These are phyloP conservation scores for Phlyctochytrium planicorne DNA, from an alignment of 192 early-diverging fungal genomes.

Conservation along the genomic window DNA sequence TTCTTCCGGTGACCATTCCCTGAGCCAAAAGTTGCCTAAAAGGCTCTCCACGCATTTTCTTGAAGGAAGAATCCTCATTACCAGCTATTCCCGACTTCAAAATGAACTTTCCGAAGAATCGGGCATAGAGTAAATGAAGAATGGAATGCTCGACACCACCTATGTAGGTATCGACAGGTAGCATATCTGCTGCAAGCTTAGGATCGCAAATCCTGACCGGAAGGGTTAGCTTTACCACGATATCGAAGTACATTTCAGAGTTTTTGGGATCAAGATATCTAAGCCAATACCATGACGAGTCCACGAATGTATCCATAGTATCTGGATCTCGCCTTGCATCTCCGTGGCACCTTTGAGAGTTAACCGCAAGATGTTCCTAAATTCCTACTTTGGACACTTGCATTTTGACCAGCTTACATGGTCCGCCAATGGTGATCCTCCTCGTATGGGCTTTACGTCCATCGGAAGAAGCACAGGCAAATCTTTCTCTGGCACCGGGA, in stretches of 20 bases:
- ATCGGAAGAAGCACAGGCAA: slow-evolving; percentile 75
- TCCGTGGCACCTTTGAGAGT: slow-evolving; percentile 57
- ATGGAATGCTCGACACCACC: slow-evolving; percentile 95
- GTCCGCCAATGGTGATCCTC: slow-evolving; percentile 67
- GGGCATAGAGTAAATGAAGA: slow-evolving; percentile 89
- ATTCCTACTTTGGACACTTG: slow-evolving; percentile 72
- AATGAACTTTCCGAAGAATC: slow-evolving; percentile 87
- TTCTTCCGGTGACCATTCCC: slow-evolving; percentile 93
- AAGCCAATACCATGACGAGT: slow-evolving; percentile 97
- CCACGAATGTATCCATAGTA: slow-evolving; percentile 98
- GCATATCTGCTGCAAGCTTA: slow-evolving; percentile 37
- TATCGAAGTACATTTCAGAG: slow-evolving; percentile 12
- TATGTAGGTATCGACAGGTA: slow-evolving; percentile 92
- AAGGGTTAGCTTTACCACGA: slow-evolving; percentile 5
- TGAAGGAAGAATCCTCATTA: slow-evolving; percentile 31
- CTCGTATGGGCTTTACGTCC: slow-evolving; percentile 55
- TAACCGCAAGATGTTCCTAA: slow-evolving; percentile 14
- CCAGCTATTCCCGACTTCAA: slow-evolving; percentile 48
- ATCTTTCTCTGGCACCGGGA: slow-evolving; percentile 79
- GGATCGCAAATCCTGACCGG: slow-evolving; percentile 26
- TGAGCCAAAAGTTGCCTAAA: slow-evolving; percentile 84
- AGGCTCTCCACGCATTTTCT: slow-evolving; percentile 68
- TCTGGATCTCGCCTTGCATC: slow-evolving; percentile 82
- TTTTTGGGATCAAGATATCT: slow-evolving; percentile 81
- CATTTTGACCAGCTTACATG: slow-evolving; percentile 70